Percentiles rank a stretch among this genome's conserved stretches.
These are phyloP conservation scores for Diversispora epigaea DNA, from an alignment of 192 early-diverging fungal genomes.

Conservation along the genomic window DNA sequence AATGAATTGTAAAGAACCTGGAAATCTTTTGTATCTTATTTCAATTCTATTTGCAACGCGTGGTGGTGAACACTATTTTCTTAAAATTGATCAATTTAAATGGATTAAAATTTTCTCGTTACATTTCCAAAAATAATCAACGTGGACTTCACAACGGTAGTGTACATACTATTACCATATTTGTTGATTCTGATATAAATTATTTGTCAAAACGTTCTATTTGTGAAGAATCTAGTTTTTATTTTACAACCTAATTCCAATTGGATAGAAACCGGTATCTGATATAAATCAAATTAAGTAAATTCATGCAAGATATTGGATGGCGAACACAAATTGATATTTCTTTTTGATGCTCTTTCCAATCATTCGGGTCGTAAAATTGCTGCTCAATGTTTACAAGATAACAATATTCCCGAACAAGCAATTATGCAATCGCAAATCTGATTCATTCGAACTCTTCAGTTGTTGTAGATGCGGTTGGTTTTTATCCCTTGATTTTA, in stretches of 20 bases:
- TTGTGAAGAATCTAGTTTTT: not conserved
- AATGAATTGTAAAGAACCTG: too few species aligned
- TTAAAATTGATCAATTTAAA: not conserved
- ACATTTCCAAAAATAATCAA: not conserved
- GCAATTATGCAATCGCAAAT: not conserved
- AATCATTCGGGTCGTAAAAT: conserved; percentile 19
- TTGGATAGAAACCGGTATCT: not conserved
- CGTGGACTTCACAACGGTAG: not conserved
- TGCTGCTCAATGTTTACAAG: not conserved
- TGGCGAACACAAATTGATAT: not conserved
- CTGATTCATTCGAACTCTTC: too few species aligned
- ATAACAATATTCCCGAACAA: not conserved
- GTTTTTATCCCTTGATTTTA: too few species aligned
- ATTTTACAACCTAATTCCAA: not conserved
- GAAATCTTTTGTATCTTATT: not conserved
- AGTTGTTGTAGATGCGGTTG: too few species aligned
- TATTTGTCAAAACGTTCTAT: conserved; percentile 4
- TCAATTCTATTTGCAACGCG: not conserved
- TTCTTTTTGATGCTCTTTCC: not conserved
- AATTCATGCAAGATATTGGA: too few species aligned
- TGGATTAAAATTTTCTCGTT: not conserved
- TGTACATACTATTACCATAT: not conserved
- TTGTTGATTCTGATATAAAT: not conserved
- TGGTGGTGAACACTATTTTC: conserved; percentile 1
- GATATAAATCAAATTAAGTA: not conserved